Conservation (phyloP, 257 asterid species). For the Anisodus acutangulus region DNA sequence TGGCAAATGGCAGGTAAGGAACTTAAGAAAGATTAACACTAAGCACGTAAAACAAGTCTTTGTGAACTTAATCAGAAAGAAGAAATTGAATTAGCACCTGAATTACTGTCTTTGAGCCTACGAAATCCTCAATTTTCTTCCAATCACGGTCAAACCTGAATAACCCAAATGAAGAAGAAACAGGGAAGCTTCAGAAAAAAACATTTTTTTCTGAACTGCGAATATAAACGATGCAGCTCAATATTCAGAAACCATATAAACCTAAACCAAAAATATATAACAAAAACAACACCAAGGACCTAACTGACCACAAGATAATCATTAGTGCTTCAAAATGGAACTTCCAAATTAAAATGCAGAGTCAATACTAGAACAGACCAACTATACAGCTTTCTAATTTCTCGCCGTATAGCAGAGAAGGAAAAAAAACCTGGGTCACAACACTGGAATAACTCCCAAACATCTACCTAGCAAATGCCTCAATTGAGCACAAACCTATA, state of each 20-base stretch:
- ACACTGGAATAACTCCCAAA: neutral
- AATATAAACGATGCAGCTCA: neutral
- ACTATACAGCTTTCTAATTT: neutral
- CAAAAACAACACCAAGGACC: neutral
- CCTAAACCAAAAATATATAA: neutral
- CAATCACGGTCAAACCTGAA: slow-evolving; percentile 97
- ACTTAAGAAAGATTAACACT: neutral
- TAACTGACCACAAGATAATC: neutral
- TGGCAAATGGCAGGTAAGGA: no score
- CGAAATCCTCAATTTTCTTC: slow-evolving; percentile 95
- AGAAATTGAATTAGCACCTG: slow-evolving; percentile 58
- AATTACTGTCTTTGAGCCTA: slow-evolving; percentile 92
- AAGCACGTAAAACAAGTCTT: neutral
- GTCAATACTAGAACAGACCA: neutral
- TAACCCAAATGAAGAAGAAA: slow-evolving; percentile 29
- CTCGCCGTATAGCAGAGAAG: neutral
- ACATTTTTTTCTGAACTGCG: neutral
- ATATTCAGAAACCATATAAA: neutral
- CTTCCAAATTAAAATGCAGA: neutral
- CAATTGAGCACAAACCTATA: slow-evolving; percentile 16
- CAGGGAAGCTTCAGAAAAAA: slow-evolving; percentile 39
- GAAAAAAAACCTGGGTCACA: neutral
- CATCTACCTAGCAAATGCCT: neutral
- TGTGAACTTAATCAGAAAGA: neutral
- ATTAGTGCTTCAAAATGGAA: neutral